Evolutionary conservation across 139 green algal species (phyloP), one percentile per base, ranked within the genome.

Genomic region (Haematococcus lacustris): DNA sequence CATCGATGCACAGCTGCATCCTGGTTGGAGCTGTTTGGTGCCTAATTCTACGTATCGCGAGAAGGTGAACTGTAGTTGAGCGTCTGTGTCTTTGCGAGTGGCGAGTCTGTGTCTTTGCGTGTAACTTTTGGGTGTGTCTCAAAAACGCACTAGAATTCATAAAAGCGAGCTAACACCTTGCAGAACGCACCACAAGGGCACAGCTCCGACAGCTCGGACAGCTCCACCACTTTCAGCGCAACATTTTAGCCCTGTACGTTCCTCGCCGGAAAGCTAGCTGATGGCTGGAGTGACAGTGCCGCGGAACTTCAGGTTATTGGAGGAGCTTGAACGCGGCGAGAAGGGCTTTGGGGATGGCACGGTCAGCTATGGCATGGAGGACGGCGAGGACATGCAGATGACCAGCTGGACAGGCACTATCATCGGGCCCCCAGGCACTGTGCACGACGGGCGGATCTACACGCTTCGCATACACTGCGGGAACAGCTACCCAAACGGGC

Each of bases 321-420:
- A 97, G 94, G 67, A 72, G 67, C 41, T 72, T 3, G 67, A 72
- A 25, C 67, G 67, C 6, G 85, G 85, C 3, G 83, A 90, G 77
- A 92, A 91, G 72, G 94, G 94, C 47, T 91, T 97, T 66, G 94
- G 94, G 5, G 94, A 99, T 81, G 94, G 95, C 37, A 94, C 89
- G 0, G 95, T 99, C 13, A 91, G 78, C 40, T 99, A 99, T 86
- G 94, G 94, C 35, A 92, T 99, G 90, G 92, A 95, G 38, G 91
- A 97, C 69, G 88, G 91, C 25, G 93, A 97, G 61, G 86, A 94
- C 67, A 82, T 96, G 64, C 71, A 93, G 5, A 97, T 99, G 93
- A 80, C 83, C 32, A 87, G 88, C 82, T 99, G 95, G 95, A 97
- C 87, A 6, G 94, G 95, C 28, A 98, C 95, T 7, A 98, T 99